Conservation (phyloP, 2,329 filamentous ascomycete species). For the Cladosporium halotolerans region DNA sequence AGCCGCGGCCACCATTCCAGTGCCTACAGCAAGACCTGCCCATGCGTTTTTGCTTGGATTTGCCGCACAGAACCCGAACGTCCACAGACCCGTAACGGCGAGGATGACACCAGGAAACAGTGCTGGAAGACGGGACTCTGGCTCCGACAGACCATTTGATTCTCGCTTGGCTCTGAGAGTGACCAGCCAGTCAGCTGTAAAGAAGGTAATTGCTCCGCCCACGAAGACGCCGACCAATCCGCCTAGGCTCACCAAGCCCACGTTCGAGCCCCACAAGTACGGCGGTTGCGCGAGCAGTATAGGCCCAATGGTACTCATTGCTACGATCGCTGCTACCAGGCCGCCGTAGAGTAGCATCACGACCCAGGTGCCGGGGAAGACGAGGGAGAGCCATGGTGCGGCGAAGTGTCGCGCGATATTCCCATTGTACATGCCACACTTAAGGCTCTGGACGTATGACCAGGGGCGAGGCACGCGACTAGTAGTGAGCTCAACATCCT, state of each 20-base stretch:
- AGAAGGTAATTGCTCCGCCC: constrained; percentile 33
- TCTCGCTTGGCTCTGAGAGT: constrained; percentile 33
- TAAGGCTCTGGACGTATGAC: constrained; percentile 28
- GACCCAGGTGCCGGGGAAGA: constrained; percentile 38
- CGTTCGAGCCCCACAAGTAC: constrained; percentile 36
- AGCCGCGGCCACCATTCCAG: constrained; percentile 37
- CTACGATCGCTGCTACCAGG: constrained; percentile 36
- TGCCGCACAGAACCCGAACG: constrained; percentile 37
- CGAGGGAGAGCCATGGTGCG: constrained; percentile 33
- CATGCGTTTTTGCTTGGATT: constrained; percentile 32
- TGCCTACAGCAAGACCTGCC: constrained; percentile 35
- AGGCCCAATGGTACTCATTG: constrained; percentile 33
- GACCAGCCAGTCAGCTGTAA: constrained; percentile 33
- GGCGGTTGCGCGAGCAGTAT: constrained; percentile 34
- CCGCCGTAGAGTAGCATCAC: constrained; percentile 39
- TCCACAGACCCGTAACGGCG: constrained; percentile 32
- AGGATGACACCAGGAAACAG: constrained; percentile 35
- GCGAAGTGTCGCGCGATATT: constrained; percentile 31
- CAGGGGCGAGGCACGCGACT: constrained; percentile 11
- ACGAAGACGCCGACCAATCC: constrained; percentile 33
- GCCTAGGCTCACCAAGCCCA: constrained; percentile 35
- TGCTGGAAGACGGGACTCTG: constrained; percentile 34
- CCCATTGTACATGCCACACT: constrained; percentile 31
- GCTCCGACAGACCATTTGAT: constrained; percentile 33
- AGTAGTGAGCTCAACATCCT: constrained; percentile 12